These are phyloP conservation scores for Selenicereus undatus DNA, from an alignment of 148 eudicot species.

Conservation along the genomic window DNA sequence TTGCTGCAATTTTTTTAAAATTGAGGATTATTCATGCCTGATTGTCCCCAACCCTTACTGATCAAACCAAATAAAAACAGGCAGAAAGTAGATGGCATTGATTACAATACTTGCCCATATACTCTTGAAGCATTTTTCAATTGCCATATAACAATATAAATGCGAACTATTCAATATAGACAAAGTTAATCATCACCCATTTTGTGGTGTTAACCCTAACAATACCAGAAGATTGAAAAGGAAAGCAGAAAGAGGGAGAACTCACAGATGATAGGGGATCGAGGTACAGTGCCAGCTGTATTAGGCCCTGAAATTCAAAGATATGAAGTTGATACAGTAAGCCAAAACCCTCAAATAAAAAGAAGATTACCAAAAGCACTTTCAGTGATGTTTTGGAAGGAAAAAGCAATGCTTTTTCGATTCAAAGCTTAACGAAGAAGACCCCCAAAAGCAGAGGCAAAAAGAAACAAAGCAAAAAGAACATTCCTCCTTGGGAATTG, in stretches of 20 bases:
- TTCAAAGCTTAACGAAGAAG: slow-evolving; percentile 21
- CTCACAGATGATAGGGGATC: slow-evolving; percentile 8
- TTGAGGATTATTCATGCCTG: not conserved
- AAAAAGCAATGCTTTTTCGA: not conserved
- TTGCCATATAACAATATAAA: not conserved
- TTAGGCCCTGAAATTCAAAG: slow-evolving; percentile 11
- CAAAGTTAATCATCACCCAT: not conserved
- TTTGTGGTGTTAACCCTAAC: not conserved
- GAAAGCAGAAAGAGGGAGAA: not conserved
- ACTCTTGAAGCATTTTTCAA: not conserved
- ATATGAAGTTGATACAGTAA: slow-evolving; percentile 14
- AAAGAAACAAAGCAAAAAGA: slow-evolving; percentile 14
- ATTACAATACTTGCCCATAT: not conserved
- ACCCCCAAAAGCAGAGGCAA: slow-evolving; percentile 20
- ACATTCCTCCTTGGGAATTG: slow-evolving; percentile 31
- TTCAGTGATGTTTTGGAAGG: slow-evolving; percentile 12
- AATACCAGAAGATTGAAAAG: not conserved
- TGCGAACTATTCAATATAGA: no score
- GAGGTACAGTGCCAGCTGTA: not conserved
- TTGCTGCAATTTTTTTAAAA: not conserved
- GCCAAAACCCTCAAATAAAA: not conserved
- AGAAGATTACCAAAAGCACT: not conserved
- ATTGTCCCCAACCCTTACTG: not conserved
- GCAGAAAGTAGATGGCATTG: not conserved
- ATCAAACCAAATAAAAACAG: not conserved